A percentile compares a stretch with the other conserved stretches of the same genome.
These are phyloP conservation scores for Erysimum cheiri DNA, from an alignment of 441 rosid species.

Conservation along the genomic window DNA sequence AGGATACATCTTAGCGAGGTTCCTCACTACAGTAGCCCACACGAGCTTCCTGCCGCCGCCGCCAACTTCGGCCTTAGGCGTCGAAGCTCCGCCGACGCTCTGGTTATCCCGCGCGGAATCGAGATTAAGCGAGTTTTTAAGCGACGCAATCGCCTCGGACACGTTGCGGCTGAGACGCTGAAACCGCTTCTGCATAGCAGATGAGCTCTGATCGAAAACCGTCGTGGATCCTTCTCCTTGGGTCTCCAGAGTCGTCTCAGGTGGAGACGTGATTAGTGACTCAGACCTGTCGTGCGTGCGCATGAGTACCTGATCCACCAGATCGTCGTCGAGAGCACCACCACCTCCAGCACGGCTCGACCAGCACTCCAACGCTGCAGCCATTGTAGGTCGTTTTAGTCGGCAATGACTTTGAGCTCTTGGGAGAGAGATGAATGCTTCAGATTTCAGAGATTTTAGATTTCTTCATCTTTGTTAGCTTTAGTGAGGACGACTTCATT, in stretches of 20 bases:
- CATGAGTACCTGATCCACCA: slow-evolving; percentile 94
- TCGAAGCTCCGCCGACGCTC: slow-evolving; percentile 26
- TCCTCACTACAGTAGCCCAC: slow-evolving; percentile 92
- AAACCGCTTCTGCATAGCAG: slow-evolving; percentile 75
- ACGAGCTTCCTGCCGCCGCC: slow-evolving; percentile 67
- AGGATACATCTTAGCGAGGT: slow-evolving; percentile 85
- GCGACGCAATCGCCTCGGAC: slow-evolving; percentile 84
- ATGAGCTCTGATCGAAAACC: slow-evolving; percentile 51
- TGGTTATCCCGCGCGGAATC: slow-evolving; percentile 63
- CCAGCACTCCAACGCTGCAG: slow-evolving; percentile 96
- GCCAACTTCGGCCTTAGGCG: slow-evolving; percentile 37
- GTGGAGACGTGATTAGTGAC: slow-evolving; percentile 40
- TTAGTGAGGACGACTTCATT: slow-evolving; percentile 32
- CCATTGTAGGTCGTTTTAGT: slow-evolving; percentile 50
- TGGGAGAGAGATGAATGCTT: slow-evolving; percentile 23
- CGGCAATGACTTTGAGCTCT: background rate
- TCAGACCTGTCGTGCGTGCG: slow-evolving; percentile 84
- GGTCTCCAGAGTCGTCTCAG: slow-evolving; percentile 20
- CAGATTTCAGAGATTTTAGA: slow-evolving; percentile 37
- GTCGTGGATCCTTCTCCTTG: slow-evolving; percentile 35
- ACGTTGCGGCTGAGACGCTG: slow-evolving; percentile 86
- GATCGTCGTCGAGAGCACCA: slow-evolving; percentile 69
- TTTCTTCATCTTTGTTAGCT: slow-evolving; percentile 35
- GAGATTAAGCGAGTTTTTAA: slow-evolving; percentile 83
- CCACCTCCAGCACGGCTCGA: slow-evolving; percentile 68